These are phyloP conservation scores for Cladosporium austrohemisphaericum DNA, from an alignment of 2,329 filamentous ascomycete genomes.

Conservation along the genomic window DNA sequence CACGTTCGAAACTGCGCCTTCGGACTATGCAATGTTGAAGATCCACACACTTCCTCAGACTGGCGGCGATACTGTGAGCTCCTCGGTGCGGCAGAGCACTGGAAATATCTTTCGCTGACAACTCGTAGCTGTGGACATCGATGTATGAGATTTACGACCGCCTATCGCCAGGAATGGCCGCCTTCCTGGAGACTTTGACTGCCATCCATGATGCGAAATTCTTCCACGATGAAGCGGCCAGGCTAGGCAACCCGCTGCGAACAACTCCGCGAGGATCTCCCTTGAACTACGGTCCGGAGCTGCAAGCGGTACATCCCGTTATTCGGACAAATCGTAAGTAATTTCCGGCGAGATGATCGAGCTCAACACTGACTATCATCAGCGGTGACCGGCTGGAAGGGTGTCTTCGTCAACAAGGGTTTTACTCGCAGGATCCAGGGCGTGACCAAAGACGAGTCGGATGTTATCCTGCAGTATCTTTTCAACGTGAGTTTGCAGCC, in stretches of 20 bases:
- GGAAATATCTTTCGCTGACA: conserved; percentile 25
- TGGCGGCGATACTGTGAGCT: conserved; percentile 72
- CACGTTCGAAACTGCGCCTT: conserved; percentile 81
- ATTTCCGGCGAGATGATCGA: not conserved
- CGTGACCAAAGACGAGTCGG: conserved; percentile 81
- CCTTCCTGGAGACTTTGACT: conserved; percentile 57
- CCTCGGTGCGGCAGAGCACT: conserved; percentile 2
- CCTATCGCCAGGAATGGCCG: conserved; percentile 53
- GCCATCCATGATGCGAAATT: conserved; percentile 45
- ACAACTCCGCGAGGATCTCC: conserved; percentile 21
- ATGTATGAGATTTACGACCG: conserved; percentile 66
- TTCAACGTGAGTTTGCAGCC: conserved; percentile 70
- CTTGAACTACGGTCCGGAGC: conserved; percentile 14
- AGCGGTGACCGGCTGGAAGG: conserved; percentile 61
- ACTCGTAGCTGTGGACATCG: conserved; percentile 57
- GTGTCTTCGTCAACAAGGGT: conserved; percentile 46
- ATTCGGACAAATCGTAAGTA: conserved; percentile 57
- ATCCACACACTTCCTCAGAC: conserved; percentile 73
- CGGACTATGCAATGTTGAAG: conserved; percentile 85
- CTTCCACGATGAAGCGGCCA: conserved; percentile 22
- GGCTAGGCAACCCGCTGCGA: conserved; percentile 7
- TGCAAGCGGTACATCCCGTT: conserved; percentile 53
- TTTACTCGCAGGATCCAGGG: conserved; percentile 52
- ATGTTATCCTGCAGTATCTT: conserved; percentile 70
- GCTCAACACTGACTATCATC: not conserved